Percentiles rank a stretch among this genome's conserved stretches.
phyloP scores from a whole-genome alignment of 1,284 basidiomycete genomes.

The Inonotus obliquus region DNA sequence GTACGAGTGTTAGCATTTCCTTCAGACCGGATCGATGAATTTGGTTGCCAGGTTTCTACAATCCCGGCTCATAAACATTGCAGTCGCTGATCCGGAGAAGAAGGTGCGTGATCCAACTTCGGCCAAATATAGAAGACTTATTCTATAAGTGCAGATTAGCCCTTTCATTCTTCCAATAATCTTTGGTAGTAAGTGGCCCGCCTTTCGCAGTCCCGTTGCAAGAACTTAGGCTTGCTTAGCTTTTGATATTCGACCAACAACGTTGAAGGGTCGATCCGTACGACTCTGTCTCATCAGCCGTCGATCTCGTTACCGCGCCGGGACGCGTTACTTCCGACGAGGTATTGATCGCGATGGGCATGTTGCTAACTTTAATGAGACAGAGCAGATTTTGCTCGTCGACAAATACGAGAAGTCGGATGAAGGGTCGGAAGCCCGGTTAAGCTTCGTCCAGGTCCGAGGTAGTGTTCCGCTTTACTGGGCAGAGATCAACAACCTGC shows the following conservation, averaged over 20 bases:
- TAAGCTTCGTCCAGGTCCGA: conserved; percentile 91
- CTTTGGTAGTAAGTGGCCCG: conserved; percentile 71
- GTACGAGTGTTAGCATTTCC: conserved; percentile 37
- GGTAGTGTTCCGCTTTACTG: conserved; percentile 95
- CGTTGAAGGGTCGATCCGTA: conserved; percentile 77
- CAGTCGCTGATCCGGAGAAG: conserved; percentile 41
- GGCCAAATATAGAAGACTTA: conserved; percentile 7
- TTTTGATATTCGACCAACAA: conserved; percentile 79
- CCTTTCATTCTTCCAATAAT: conserved; percentile 89
- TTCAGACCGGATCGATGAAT: conserved; percentile 9
- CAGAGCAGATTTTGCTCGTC: conserved; percentile 86
- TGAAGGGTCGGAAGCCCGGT: conserved; percentile 53
- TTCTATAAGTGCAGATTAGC: conserved; percentile 50
- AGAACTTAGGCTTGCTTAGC: conserved; percentile 42
- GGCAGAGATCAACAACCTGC: conserved; percentile 95
- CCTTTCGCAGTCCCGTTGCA: background rate
- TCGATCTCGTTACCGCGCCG: conserved; percentile 89
- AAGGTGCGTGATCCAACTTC: conserved; percentile 46
- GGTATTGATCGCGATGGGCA: conserved; percentile 84
- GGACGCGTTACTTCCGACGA: conserved; percentile 95
- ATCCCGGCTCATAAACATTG: conserved; percentile 65
- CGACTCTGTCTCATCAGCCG: conserved; percentile 89
- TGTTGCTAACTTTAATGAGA: conserved; percentile 92
- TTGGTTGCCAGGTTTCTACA: conserved; percentile 59
- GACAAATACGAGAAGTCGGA: conserved; percentile 45